phyloP scores from a whole-genome alignment of 371 early-diverging fungal species.

The Mortierella sp. region DNA sequence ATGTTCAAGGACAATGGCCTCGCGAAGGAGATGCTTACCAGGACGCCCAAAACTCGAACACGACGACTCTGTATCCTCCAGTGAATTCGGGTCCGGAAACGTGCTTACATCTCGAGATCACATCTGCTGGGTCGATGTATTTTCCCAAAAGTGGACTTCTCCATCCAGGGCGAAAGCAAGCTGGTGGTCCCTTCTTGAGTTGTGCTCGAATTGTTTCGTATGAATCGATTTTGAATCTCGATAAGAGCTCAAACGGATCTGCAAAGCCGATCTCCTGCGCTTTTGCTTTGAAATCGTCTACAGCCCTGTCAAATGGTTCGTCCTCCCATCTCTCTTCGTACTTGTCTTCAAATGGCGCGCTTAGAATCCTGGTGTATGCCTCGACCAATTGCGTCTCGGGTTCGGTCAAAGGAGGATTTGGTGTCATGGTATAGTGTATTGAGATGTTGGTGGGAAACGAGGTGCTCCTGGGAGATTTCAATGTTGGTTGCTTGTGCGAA shows the following conservation, averaged over 20 bases:
- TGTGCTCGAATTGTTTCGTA: slow-evolving; percentile 37
- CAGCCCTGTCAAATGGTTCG: slow-evolving; percentile 37
- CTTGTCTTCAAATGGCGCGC: slow-evolving; percentile 51
- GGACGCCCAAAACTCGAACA: slow-evolving; percentile 49
- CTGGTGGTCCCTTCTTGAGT: slow-evolving; percentile 37
- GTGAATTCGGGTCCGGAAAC: slow-evolving; percentile 30
- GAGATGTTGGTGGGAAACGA: not conserved
- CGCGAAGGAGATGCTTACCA: slow-evolving; percentile 24
- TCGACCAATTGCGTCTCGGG: slow-evolving; percentile 28
- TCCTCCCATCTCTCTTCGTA: slow-evolving; percentile 52
- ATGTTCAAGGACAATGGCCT: not conserved
- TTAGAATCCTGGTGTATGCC: slow-evolving; percentile 40
- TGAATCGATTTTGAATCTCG: slow-evolving; percentile 33
- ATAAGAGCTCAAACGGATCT: slow-evolving; percentile 41
- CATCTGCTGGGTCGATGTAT: slow-evolving; percentile 3
- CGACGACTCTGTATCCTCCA: slow-evolving; percentile 15
- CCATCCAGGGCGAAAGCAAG: slow-evolving; percentile 49
- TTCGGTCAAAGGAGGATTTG: slow-evolving; percentile 23
- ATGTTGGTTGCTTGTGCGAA: too few relatives aligned
- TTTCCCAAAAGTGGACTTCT: slow-evolving; percentile 33
- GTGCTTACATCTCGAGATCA: slow-evolving; percentile 24
- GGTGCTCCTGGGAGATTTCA: not conserved
- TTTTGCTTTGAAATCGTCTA: slow-evolving; percentile 36
- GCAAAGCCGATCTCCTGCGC: slow-evolving; percentile 42
- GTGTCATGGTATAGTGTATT: slow-evolving; percentile 1